A percentile compares a stretch with the other conserved stretches of the same genome.
These are phyloP conservation scores for Blastobotrys serpentis DNA, from an alignment of 1,139 yeast genomes.

Conservation along the genomic window DNA sequence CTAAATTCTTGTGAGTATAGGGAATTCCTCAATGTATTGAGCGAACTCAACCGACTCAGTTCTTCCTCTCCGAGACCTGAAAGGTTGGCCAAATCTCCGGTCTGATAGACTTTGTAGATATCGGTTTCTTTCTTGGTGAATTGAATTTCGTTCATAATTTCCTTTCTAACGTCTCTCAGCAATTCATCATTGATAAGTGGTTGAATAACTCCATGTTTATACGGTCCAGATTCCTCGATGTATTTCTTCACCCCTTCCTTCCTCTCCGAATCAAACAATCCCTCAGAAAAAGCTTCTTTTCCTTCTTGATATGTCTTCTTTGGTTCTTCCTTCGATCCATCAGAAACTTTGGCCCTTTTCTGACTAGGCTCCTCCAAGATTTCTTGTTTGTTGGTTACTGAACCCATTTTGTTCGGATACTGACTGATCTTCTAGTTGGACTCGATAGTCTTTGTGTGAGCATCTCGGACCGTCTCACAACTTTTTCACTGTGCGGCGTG, in stretches of 20 bases:
- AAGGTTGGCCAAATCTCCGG: conserved; percentile 92
- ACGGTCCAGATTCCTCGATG: conserved; percentile 61
- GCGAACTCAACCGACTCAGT: conserved; percentile 65
- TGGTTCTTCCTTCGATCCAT: background rate
- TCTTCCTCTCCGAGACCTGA: conserved; percentile 83
- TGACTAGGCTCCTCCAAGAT: background rate
- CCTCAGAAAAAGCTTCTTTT: conserved; percentile 16
- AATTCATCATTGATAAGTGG: conserved; percentile 73
- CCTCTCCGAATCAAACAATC: conserved; percentile 16
- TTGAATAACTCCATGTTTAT: conserved; percentile 82
- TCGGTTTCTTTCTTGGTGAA: conserved; percentile 96
- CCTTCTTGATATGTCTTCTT: conserved; percentile 11
- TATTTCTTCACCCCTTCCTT: conserved; percentile 23
- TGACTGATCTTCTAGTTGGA: background rate
- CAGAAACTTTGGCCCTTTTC: conserved; percentile 3
- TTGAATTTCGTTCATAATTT: conserved; percentile 77
- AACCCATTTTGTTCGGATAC: no score
- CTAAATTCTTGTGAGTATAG: conserved; percentile 84
- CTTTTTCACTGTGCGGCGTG: conserved; percentile 9
- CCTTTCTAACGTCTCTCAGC: conserved; percentile 74
- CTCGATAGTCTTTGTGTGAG: background rate
- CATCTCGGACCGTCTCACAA: background rate
- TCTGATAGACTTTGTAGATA: conserved; percentile 89
- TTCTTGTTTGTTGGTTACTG: background rate
- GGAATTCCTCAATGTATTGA: conserved; percentile 77